Conservation (phyloP, 2,329 filamentous ascomycete species). For the Diplodia intermedia region DNA sequence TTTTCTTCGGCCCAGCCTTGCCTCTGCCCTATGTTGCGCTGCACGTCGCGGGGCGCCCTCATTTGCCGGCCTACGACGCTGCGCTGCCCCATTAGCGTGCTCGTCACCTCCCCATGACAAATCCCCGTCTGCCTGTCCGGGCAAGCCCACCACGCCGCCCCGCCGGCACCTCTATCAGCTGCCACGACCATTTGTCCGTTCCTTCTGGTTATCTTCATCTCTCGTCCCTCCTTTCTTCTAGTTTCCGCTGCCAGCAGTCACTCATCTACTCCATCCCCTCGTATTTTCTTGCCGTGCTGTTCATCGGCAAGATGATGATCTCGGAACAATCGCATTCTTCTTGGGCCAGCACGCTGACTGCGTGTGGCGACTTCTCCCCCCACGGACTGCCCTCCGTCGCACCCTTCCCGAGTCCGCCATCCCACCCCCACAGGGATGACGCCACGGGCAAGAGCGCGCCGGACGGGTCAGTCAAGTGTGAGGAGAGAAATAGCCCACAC, state of each 20-base stretch:
- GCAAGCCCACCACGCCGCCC: background rate
- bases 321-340: constrained; percentile 9
- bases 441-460: background rate
- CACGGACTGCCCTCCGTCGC: constrained; percentile 14
- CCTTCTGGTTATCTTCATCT: background rate
- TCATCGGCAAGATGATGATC: constrained; percentile 11
- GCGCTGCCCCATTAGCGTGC: background rate
- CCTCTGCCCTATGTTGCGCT: background rate
- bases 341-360: constrained; percentile 24
- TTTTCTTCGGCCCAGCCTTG: background rate
- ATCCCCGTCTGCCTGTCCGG: background rate
- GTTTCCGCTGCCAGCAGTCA: background rate
- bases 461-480: background rate
- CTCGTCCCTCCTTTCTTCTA: background rate
- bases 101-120: constrained; percentile 20
- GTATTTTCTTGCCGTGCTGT: background rate
- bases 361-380: constrained; percentile 23
- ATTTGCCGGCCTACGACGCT: background rate
- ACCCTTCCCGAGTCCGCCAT: constrained; percentile 2
- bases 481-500: constrained; percentile 18
- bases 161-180: background rate
- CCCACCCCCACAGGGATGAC: background rate
- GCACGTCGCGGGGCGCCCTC: background rate
- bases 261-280: background rate
- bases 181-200: constrained; percentile 1